Evolutionary conservation across 2,329 filamentous ascomycete species (phyloP).

Genomic region (Arthrobotrys sphaeroides): DNA sequence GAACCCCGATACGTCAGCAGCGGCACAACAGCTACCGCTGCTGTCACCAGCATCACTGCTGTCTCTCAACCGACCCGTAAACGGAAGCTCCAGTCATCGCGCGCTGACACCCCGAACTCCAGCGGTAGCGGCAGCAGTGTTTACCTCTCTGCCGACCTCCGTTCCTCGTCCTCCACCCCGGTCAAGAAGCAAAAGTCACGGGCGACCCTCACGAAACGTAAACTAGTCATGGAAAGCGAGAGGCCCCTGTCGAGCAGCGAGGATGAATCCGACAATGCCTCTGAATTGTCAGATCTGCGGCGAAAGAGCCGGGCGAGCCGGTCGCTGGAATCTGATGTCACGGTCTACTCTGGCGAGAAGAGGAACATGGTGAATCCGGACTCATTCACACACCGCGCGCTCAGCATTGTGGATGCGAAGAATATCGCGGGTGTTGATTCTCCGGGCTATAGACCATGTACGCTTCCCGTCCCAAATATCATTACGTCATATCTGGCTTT

Average conservation of each 20-base stretch:
- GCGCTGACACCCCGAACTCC: conserved; percentile 41
- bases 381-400: conserved; percentile 64
- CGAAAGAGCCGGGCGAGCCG: conserved; percentile 55
- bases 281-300: conserved; percentile 45
- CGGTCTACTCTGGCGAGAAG: conserved; percentile 63
- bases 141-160: conserved; percentile 44
- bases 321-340: conserved; percentile 58
- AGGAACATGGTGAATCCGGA: conserved; percentile 63
- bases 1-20: conserved; percentile 40
- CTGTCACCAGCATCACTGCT: neutral
- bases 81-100: conserved; percentile 45
- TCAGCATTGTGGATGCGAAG: conserved; percentile 65
- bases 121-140: conserved; percentile 27
- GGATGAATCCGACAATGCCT: conserved; percentile 56
- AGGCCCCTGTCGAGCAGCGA: conserved; percentile 58
- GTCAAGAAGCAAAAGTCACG: conserved; percentile 53
- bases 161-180: conserved; percentile 49
- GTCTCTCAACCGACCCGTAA: conserved; percentile 26
- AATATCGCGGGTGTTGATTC: conserved; percentile 63
- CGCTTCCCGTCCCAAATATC: neutral
- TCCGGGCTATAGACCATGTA: conserved; percentile 60
- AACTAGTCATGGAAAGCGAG: conserved; percentile 61
- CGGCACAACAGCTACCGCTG: neutral
- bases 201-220: conserved; percentile 42
- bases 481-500: neutral